phyloP scores from a whole-genome alignment of 352 stramenopile species.

The Globisporangium iwayamae region DNA sequence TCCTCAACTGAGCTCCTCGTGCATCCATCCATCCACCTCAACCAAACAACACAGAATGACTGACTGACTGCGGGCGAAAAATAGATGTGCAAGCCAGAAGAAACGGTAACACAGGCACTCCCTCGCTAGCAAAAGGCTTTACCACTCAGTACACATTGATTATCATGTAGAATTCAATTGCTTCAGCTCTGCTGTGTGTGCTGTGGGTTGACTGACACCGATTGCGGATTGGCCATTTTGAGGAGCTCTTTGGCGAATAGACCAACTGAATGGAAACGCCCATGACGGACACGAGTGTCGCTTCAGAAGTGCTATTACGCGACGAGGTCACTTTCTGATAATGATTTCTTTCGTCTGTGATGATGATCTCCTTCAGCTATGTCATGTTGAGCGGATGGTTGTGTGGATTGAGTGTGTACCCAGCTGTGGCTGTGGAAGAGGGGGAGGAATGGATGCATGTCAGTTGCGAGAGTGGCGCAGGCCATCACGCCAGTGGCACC shows the following conservation, averaged over 20 bases:
- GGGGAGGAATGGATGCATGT: background rate
- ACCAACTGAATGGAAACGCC: conserved; percentile 1
- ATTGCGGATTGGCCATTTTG: background rate
- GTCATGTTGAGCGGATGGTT: background rate
- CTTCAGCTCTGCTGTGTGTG: background rate
- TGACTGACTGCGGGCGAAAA: background rate
- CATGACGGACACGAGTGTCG: background rate
- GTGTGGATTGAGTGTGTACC: background rate
- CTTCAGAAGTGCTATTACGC: background rate
- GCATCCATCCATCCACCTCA: background rate
- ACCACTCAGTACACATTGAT: background rate
- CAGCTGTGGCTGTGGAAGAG: background rate
- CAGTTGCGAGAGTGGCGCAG: background rate
- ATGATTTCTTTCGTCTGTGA: background rate
- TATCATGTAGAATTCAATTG: background rate
- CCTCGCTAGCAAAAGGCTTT: background rate
- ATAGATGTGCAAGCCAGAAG: background rate
- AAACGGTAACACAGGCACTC: background rate
- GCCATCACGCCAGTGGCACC: conserved; percentile 3
- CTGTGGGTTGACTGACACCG: background rate
- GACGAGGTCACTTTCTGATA: background rate
- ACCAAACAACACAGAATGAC: background rate
- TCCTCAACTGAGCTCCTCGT: background rate
- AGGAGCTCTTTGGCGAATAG: background rate
- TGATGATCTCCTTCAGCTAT: too few species aligned